phyloP scores from a whole-genome alignment of 1,139 yeast genomes.

The Candida pseudoviswanathii region DNA sequence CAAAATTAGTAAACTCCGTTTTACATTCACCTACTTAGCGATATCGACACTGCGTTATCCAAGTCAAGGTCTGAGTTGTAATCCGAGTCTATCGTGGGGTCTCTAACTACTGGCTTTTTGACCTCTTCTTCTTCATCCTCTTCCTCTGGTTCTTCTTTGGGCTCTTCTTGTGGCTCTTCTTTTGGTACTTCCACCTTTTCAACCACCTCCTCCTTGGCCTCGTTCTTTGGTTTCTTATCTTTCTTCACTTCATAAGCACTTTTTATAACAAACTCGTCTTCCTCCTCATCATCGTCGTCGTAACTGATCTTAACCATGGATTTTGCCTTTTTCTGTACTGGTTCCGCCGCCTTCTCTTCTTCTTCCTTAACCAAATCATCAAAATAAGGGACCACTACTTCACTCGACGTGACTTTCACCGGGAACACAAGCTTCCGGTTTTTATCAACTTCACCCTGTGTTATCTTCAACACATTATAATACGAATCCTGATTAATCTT shows the following conservation, averaged over 20 bases:
- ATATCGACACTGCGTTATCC: slow-evolving; percentile 15
- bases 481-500: slow-evolving; percentile 59
- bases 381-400: slow-evolving; percentile 53
- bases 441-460: slow-evolving; percentile 49
- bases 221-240: not conserved
- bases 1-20: too few species aligned
- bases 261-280: slow-evolving; percentile 40
- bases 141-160: slow-evolving; percentile 8
- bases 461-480: slow-evolving; percentile 54
- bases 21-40: not conserved
- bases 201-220: slow-evolving; percentile 2
- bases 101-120: slow-evolving; percentile 16
- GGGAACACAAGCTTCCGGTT: slow-evolving; percentile 55
- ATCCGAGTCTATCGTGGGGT: slow-evolving; percentile 29
- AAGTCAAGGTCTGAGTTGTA: slow-evolving; percentile 32
- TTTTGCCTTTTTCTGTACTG: slow-evolving; percentile 19
- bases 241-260: slow-evolving; percentile 51
- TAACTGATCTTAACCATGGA: slow-evolving; percentile 23
- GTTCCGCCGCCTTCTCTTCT: slow-evolving; percentile 11
- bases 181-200: not conserved
- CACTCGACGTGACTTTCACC: slow-evolving; percentile 40
- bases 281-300: slow-evolving; percentile 34
- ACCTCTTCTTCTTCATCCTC: slow-evolving; percentile 11
- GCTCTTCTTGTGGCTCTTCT: slow-evolving; percentile 9
- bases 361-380: slow-evolving; percentile 35